These are phyloP conservation scores for Onygenales sp. DNA, from an alignment of 2,329 filamentous ascomycete species.

Conservation along the genomic window DNA sequence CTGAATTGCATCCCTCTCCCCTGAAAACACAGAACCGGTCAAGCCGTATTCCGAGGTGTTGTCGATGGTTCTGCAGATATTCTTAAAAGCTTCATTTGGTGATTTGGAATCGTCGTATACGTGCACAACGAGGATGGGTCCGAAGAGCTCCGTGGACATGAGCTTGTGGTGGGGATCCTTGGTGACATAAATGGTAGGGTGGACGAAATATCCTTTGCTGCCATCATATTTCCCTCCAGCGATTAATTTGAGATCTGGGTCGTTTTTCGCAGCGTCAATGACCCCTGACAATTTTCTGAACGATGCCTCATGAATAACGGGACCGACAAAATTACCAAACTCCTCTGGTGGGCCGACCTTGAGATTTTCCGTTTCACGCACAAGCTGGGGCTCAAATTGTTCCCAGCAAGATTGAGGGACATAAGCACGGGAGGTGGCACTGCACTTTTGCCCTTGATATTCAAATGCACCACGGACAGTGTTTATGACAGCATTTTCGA, in stretches of 20 bases:
- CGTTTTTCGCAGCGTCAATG: conserved; percentile 67
- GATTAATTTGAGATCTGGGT: conserved; percentile 51
- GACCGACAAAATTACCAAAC: conserved; percentile 71
- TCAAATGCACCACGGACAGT: conserved; percentile 82
- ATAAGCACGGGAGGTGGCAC: conserved; percentile 73
- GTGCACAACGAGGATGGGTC: conserved; percentile 63
- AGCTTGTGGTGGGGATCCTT: conserved; percentile 64
- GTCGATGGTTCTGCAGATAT: conserved; percentile 44
- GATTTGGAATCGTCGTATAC: conserved; percentile 61
- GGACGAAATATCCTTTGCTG: conserved; percentile 70
- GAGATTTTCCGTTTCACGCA: conserved; percentile 59
- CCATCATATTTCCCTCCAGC: conserved; percentile 69
- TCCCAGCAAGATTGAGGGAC: conserved; percentile 66
- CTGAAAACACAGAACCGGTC: conserved; percentile 33
- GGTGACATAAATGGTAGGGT: conserved; percentile 72
- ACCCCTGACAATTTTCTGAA: conserved; percentile 71
- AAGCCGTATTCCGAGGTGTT: conserved; percentile 31
- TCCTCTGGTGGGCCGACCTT: conserved; percentile 61
- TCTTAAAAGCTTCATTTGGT: conserved; percentile 41
- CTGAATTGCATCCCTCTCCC: conserved; percentile 26
- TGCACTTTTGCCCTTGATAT: conserved; percentile 87
- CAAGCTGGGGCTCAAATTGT: conserved; percentile 57
- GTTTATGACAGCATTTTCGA: conserved; percentile 69
- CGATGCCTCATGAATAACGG: conserved; percentile 71
- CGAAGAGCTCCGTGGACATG: conserved; percentile 71